Conservation (phyloP, 495 filamentous ascomycete species). For the Talaromyces adpressus region DNA sequence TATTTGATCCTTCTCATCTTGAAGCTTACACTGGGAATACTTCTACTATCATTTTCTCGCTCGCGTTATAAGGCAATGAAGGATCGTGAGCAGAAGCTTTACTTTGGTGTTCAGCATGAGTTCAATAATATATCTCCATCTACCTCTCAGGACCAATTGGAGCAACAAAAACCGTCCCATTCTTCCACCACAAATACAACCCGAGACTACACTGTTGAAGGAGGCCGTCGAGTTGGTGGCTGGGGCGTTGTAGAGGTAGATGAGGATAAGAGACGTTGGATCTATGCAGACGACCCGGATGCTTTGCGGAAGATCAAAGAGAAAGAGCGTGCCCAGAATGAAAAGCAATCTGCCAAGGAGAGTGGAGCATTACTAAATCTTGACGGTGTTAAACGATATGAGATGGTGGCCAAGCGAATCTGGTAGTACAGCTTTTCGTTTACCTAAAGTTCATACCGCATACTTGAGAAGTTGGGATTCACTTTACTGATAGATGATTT, state of each 20-base stretch:
- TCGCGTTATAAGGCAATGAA: constrained; percentile 78
- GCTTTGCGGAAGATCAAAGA: constrained; percentile 61
- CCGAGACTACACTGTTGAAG: constrained; percentile 53
- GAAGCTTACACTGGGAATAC: constrained; percentile 81
- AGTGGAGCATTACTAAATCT: constrained; percentile 48
- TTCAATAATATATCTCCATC: neutral
- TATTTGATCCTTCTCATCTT: constrained; percentile 71
- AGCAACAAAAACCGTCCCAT: constrained; percentile 1
- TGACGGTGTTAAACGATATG: constrained; percentile 71
- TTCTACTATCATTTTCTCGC: constrained; percentile 65
- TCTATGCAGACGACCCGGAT: constrained; percentile 79
- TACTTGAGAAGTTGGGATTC: neutral
- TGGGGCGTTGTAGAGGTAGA: constrained; percentile 82
- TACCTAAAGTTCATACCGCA: neutral
- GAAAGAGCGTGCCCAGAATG: constrained; percentile 52
- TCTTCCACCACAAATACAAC: constrained; percentile 10
- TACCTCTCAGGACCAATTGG: neutral
- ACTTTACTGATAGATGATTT: neutral
- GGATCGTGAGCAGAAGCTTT: constrained; percentile 50
- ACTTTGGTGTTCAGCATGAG: constrained; percentile 10
- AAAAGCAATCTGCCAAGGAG: constrained; percentile 46
- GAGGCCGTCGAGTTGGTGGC: constrained; percentile 66
- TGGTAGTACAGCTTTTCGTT: constrained; percentile 45
- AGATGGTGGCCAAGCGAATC: constrained; percentile 90
- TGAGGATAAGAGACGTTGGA: constrained; percentile 78